Conservation (phyloP, 306 rosid species). For the Sindora glabra region DNA sequence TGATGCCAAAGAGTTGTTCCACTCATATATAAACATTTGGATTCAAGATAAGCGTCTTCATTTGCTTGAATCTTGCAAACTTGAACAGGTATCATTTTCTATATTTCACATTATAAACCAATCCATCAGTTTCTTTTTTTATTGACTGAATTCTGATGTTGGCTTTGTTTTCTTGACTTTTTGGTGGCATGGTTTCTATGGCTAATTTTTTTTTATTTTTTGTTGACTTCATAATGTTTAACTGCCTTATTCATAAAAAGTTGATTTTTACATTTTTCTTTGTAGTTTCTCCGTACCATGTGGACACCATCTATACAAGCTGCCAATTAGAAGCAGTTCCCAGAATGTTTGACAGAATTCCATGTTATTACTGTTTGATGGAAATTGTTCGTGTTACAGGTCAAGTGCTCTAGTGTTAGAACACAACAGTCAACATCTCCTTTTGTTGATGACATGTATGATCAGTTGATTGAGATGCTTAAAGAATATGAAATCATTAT, state of each 20-base stretch:
- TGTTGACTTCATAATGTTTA: neutral
- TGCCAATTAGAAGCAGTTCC: neutral
- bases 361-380: neutral
- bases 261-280: neutral
- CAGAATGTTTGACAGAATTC: neutral
- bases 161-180: neutral
- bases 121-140: neutral
- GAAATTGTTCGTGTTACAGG: constrained; percentile 17
- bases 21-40: constrained; percentile 20
- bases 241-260: too few relatives aligned
- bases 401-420: constrained; percentile 6
- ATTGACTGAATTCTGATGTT: neutral
- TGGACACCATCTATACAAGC: neutral
- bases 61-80: constrained; percentile 32
- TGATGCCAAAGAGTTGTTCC: constrained; percentile 30
- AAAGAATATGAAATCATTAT: constrained; percentile 23
- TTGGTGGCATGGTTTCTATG: neutral
- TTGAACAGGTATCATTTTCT: constrained; percentile 15
- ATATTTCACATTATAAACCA: neutral
- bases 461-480: constrained; percentile 10
- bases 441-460: constrained; percentile 20
- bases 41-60: constrained; percentile 14
- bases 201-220: too few relatives aligned
- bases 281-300: neutral
- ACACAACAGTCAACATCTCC: constrained; percentile 18